These are phyloP conservation scores for Ceratocystis cubensis DNA, from an alignment of 2,329 filamentous ascomycete genomes.

Conservation along the genomic window DNA sequence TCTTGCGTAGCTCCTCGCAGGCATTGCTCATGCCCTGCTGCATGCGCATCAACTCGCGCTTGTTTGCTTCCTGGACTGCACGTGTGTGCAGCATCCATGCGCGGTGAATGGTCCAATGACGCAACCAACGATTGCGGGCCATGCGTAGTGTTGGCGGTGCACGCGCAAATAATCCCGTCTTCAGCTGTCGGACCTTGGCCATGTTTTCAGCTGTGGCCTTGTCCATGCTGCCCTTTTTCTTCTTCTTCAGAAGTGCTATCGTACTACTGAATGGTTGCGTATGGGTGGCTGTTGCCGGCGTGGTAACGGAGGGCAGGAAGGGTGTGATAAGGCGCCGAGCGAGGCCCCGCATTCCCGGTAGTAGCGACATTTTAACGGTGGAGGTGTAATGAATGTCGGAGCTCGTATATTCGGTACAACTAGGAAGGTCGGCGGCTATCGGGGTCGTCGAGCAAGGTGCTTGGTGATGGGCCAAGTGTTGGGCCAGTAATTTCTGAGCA, in stretches of 20 bases:
- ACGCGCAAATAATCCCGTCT: conserved; percentile 38
- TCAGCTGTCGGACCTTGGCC: conserved; percentile 32
- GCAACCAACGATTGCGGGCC: conserved; percentile 71
- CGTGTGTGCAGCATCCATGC: conserved; percentile 76
- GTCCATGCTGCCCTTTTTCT: conserved; percentile 25
- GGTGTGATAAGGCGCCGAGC: conserved; percentile 14
- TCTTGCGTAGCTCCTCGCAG: conserved; percentile 66
- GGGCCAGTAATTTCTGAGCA: not conserved
- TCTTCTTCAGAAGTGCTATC: conserved; percentile 25
- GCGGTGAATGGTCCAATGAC: conserved; percentile 98
- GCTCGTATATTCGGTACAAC: not conserved
- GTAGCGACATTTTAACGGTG: conserved; percentile 13
- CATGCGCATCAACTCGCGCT: conserved; percentile 61
- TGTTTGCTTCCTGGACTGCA: conserved; percentile 49
- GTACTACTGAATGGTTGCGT: conserved; percentile 26
- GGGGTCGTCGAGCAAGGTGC: not conserved
- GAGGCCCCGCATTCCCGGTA: conserved; percentile 17
- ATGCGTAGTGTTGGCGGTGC: conserved; percentile 65
- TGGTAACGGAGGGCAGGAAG: conserved; percentile 5
- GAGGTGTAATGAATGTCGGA: not conserved
- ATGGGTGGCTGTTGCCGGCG: not conserved
- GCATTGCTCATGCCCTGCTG: conserved; percentile 74
- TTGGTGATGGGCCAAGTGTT: not conserved
- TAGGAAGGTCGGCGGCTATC: not conserved
- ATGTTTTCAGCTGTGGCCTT: conserved; percentile 24